Base-by-base conservation (phyloP, 495 filamentous ascomycete species). In the Lophiotrema nucula region DNA sequence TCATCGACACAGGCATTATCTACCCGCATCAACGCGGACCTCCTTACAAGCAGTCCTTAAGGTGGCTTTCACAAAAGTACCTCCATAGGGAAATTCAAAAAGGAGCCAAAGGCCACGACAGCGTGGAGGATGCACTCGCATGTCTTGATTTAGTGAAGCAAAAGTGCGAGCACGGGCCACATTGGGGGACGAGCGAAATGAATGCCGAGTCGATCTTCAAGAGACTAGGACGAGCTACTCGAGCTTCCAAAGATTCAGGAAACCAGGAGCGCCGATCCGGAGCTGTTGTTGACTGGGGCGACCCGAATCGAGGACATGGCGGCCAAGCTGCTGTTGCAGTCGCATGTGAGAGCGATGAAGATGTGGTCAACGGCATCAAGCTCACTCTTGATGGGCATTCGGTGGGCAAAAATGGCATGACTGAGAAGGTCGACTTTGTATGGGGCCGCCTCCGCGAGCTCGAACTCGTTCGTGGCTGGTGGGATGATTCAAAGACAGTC, bases 101-200 rank as follows among this genome's bases (percentile, higher is more conserved):
- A 47, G 78, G 83, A 51, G 76, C 76, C 24, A 80, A 74, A 16
- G 93, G 93, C 8, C 93, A 98, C 66, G 85, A 97, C 77, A 90
- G 88, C 24, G 80, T 96, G 64, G 95, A 98, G 73, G 93, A 98
- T 68, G 89, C 93, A 13, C 82, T 78, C 41, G 90, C 93, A 2
- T 92, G 88, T 53, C 81, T 98, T 15, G 95, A 98, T 61, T 83
- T 98, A 1, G 83, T 96, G 10, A 96, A 92, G 68, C 83, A 88
- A 69, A 98, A 98, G 70, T 96, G 95, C 69, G 90, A 97, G 65
- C 90, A 88, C 65, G 93, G 95, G 37, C 84, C 84, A 44, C 72
- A 73, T 27, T 98, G 91, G 85, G 93, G 89, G 8, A 86, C 84
- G 0, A 81, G 78, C 47, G 90, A 92, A 21, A 75, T 80, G 4